phyloP scores from a whole-genome alignment of 495 filamentous ascomycete species.

The Bryoglossum gracile region DNA sequence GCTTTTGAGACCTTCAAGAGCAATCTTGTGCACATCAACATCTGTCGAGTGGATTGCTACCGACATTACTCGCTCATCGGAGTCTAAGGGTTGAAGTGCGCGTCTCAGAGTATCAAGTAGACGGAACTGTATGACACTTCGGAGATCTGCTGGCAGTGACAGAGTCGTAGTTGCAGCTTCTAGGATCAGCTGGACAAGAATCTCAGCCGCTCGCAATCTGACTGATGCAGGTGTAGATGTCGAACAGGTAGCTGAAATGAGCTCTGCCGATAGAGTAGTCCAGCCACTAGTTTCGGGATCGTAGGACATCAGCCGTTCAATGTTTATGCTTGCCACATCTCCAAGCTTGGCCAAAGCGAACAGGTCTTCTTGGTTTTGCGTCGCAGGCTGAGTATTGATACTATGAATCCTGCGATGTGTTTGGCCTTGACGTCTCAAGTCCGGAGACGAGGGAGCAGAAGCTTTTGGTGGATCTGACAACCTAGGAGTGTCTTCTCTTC shows the following conservation, averaged over 20 bases:
- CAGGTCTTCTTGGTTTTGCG: constrained; percentile 54
- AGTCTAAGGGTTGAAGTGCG: constrained; percentile 41
- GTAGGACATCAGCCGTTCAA: constrained; percentile 61
- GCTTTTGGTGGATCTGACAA: constrained; percentile 21
- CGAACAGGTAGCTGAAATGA: constrained; percentile 59
- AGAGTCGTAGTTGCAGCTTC: constrained; percentile 49
- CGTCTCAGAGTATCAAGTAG: constrained; percentile 61
- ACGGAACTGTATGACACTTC: constrained; percentile 56
- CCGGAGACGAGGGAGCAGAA: constrained; percentile 25
- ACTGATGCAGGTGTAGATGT: constrained; percentile 47
- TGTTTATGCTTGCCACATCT: constrained; percentile 70
- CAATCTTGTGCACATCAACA: constrained; percentile 73
- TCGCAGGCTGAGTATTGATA: constrained; percentile 44
- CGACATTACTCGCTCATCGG: constrained; percentile 36
- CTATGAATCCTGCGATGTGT: constrained; percentile 53
- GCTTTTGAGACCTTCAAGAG: constrained; percentile 71
- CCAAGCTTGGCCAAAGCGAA: constrained; percentile 81
- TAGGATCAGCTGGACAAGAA: constrained; percentile 66
- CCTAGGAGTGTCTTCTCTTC: constrained; percentile 32
- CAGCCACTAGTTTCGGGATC: constrained; percentile 62
- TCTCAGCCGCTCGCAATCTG: constrained; percentile 63
- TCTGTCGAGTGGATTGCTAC: constrained; percentile 53
- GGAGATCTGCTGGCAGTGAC: constrained; percentile 39
- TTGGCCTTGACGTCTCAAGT: constrained; percentile 18
- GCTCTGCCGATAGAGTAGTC: constrained; percentile 59